A percentile compares a stretch with the other conserved stretches of the same genome.
These are phyloP conservation scores for Trametes cubensis DNA, from an alignment of 768 basidiomycete genomes.

Conservation along the genomic window DNA sequence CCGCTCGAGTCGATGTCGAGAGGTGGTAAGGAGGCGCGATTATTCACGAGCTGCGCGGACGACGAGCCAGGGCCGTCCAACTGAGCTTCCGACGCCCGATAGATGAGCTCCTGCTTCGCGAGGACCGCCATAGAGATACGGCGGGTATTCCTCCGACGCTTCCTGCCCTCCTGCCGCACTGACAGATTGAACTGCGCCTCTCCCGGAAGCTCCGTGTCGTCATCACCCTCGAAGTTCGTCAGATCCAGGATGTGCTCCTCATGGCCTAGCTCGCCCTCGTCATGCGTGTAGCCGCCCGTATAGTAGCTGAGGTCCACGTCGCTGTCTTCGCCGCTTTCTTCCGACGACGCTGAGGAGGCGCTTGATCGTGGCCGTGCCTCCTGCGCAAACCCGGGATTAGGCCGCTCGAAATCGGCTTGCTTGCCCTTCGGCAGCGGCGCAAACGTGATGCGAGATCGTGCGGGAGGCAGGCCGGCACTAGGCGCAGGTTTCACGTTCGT, in stretches of 20 bases:
- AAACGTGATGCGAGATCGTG: constrained; percentile 1
- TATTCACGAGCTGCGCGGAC: constrained; percentile 13
- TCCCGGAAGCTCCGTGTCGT: constrained; percentile 57
- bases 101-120: constrained; percentile 21
- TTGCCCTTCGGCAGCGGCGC: constrained; percentile 1
- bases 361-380: constrained; percentile 18
- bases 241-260: constrained; percentile 61
- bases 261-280: constrained; percentile 42
- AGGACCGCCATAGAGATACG: constrained; percentile 26
- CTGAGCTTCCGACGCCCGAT: constrained; percentile 13
- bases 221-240: constrained; percentile 80
- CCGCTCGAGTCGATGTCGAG: constrained; percentile 7
- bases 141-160: constrained; percentile 53
- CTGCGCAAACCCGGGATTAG: constrained; percentile 32
- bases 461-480: neutral
- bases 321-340: constrained; percentile 39
- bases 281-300: constrained; percentile 39
- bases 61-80: constrained; percentile 9
- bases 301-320: constrained; percentile 49
- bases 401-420: constrained; percentile 39
- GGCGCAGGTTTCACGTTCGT: constrained; percentile 51
- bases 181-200: constrained; percentile 55
- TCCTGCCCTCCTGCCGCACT: constrained; percentile 62
- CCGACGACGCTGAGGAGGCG: constrained; percentile 29
- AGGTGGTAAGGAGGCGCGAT: constrained; percentile 7